A percentile compares a stretch with the other conserved stretches of the same genome.
Evolutionary conservation across 1,284 basidiomycete species (phyloP).

Genomic region (Chiua sp.): DNA sequence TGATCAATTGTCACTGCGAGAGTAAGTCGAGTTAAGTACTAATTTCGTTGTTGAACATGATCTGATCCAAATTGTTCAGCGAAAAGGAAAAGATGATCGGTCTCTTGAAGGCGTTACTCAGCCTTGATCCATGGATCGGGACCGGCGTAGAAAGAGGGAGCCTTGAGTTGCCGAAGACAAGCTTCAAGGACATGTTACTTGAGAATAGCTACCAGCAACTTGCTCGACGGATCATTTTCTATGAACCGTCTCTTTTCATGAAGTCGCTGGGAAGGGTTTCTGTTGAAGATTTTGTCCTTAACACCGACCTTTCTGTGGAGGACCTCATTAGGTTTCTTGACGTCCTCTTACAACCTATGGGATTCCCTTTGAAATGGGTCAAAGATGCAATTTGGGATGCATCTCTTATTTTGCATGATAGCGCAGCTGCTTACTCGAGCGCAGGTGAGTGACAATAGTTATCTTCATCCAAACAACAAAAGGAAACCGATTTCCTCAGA

Average conservation of each 20-base stretch:
- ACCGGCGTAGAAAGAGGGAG: too few species aligned
- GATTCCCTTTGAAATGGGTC: conserved; percentile 28
- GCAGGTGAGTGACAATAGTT: background rate
- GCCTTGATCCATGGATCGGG: too few species aligned
- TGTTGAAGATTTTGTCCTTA: conserved; percentile 33
- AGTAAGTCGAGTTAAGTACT: conserved; percentile 8
- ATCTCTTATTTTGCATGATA: conserved; percentile 16
- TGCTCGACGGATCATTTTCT: conserved; percentile 29
- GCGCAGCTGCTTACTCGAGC: conserved; percentile 15
- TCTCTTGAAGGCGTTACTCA: background rate
- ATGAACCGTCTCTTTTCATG: conserved; percentile 30
- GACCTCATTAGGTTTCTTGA: conserved; percentile 19
- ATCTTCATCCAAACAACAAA: background rate
- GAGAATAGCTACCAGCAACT: conserved; percentile 18
- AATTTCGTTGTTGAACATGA: too few species aligned
- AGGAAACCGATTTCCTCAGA: conserved; percentile 4
- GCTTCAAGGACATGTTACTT: too few species aligned
- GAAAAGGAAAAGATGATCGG: conserved; percentile 8
- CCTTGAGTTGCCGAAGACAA: too few species aligned
- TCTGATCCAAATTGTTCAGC: conserved; percentile 1
- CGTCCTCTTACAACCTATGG: conserved; percentile 2
- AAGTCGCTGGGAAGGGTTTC: conserved; percentile 34
- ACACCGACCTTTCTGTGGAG: conserved; percentile 31
- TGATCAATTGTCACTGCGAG: conserved; percentile 29
- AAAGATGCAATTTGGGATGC: conserved; percentile 37